Evolutionary conservation across 108 stramenopile genomes (phyloP), one percentile per base, ranked within the genome.

Genomic region (Aurantiochytrium sp.): DNA sequence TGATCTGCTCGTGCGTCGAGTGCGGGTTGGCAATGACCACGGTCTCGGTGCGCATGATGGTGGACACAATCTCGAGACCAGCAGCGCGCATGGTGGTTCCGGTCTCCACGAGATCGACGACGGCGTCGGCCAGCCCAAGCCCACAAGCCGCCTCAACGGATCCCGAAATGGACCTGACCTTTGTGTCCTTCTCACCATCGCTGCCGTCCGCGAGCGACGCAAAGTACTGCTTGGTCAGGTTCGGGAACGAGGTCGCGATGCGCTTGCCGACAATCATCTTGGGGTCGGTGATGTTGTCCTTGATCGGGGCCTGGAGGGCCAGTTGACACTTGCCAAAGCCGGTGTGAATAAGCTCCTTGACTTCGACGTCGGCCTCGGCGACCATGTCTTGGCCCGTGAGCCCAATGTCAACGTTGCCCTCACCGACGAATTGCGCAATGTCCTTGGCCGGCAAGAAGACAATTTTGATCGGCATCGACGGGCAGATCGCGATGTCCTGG

Each of bases 51-150:
- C 53, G 95, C 97, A 99, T 91, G 69, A 99, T 94, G 23, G 96
- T 96, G 23, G 93, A 94, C 72, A 98, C 97, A 55, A 98, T 91
- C 89, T 98, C 98, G 87, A 98, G 92, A 18, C 97, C 97, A 88
- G 97, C 98, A 72, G 98, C 98, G 95, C 94, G 96, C 98, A 98
- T 98, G 10, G 98, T 99, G 12, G 98, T 99, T 35, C 98, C 98
- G 72, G 97, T 99, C 90, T 98, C 97, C 43, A 98, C 97, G 69
- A 99, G 94, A 94, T 98, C 97, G 28, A 99, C 97, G 59, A 99
- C 97, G 55, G 97, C 98, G 93, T 99, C 98, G 19, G 97, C 98
- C 87, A 99, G 90, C 57, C 98, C 98, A 42, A 98, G 94, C 60
- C 96, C 95, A 92, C 98, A 98, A 12, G 97, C 97, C 8, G 97